phyloP scores from a whole-genome alignment of 306 rosid genomes.

The Quercus gilva region DNA sequence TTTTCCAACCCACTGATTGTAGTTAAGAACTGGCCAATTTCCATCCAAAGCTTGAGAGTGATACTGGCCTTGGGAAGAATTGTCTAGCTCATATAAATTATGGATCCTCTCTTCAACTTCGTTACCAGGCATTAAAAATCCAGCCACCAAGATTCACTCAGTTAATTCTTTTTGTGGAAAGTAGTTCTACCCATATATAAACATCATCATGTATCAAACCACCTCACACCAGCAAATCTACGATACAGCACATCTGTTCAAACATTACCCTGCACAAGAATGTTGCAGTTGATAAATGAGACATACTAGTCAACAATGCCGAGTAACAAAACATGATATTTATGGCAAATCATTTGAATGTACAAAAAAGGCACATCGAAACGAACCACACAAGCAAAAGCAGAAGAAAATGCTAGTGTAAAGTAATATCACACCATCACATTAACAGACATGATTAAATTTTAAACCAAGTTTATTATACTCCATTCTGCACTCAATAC shows the following conservation, averaged over 20 bases:
- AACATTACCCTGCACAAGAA: not conserved
- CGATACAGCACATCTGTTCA: not conserved
- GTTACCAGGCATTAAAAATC: conserved; percentile 46
- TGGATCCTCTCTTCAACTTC: conserved; percentile 43
- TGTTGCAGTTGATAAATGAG: not conserved
- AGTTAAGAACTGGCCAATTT: conserved; percentile 22
- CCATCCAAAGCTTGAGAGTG: conserved; percentile 25
- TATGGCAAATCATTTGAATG: not conserved
- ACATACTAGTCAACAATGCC: not conserved
- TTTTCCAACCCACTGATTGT: conserved; percentile 31
- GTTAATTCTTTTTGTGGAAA: conserved; percentile 9
- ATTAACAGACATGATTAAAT: not conserved
- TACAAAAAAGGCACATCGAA: not conserved
- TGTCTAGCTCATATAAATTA: conserved; percentile 26
- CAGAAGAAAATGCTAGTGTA: not conserved
- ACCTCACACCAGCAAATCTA: not conserved
- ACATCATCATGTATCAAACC: conserved; percentile 9
- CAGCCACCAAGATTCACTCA: conserved; percentile 17
- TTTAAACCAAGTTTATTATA: not conserved
- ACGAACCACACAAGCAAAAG: not conserved
- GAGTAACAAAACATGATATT: not conserved
- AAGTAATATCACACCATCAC: not conserved
- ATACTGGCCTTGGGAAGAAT: conserved; percentile 19
- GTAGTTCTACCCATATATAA: not conserved
- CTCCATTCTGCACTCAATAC: not conserved